Percentiles rank a stretch among this genome's conserved stretches.
Evolutionary conservation across 257 asterid genomes (phyloP).

Genomic region (Jacaranda copaia): DNA sequence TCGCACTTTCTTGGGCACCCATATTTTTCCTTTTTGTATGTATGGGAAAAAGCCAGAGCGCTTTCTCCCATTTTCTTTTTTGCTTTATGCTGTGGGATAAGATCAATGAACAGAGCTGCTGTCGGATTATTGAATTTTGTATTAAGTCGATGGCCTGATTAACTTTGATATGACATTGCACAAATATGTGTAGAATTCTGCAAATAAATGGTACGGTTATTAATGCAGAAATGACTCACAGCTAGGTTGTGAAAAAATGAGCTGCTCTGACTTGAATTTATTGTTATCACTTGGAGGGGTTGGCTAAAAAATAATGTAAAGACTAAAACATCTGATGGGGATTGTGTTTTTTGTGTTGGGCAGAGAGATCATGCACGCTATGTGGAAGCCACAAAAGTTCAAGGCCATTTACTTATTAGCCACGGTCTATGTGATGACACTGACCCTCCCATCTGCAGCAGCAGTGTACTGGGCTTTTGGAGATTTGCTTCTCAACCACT

Average conservation of each 20-base stretch:
- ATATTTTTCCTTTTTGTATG: conserved; percentile 38
- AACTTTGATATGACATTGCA: conserved; percentile 32
- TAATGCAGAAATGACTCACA: no score
- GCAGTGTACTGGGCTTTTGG: conserved; percentile 98
- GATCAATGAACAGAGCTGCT: conserved; percentile 16
- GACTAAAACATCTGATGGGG: not conserved
- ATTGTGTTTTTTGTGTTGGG: conserved; percentile 30
- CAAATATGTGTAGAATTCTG: not conserved
- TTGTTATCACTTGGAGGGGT: no score
- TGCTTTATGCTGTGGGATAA: conserved; percentile 23
- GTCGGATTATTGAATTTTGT: not conserved
- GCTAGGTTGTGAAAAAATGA: no score
- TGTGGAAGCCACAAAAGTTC: conserved; percentile 99
- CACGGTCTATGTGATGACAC: conserved; percentile 78
- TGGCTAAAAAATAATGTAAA: not conserved
- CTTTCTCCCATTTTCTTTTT: conserved; percentile 36
- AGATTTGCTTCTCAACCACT: conserved; percentile 84
- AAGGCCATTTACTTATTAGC: conserved; percentile 86
- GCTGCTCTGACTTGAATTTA: no score
- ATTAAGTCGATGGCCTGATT: not conserved
- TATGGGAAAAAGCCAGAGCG: conserved; percentile 27
- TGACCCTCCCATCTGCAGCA: conserved; percentile 91
- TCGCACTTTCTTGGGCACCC: conserved; percentile 41
- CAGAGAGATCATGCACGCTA: conserved; percentile 98
- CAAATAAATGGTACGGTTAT: not conserved